A percentile compares a stretch with the other conserved stretches of the same genome.
Evolutionary conservation across 2,329 filamentous ascomycete species (phyloP).

Genomic region (Botrytis deweyae): DNA sequence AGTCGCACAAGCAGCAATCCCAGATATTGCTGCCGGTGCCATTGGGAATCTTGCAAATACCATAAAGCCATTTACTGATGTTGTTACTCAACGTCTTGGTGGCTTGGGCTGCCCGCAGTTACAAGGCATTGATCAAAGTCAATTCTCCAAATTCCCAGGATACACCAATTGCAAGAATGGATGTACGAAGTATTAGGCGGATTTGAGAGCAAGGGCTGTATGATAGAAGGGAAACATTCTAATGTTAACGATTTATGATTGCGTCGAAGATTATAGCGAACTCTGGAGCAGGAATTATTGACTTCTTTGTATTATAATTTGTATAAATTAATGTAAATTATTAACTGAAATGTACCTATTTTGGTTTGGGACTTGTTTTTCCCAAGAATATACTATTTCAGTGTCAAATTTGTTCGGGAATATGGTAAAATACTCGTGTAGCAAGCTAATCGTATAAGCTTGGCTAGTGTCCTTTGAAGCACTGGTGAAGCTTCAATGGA

Average conservation of each 20-base stretch:
- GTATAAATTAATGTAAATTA: not conserved
- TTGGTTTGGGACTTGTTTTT: not conserved
- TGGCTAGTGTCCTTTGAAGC: not conserved
- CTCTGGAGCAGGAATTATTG: not conserved
- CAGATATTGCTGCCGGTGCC: conserved; percentile 42
- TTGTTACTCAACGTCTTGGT: not conserved
- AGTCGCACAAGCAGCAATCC: conserved; percentile 43
- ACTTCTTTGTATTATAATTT: not conserved
- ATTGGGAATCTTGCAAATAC: not conserved
- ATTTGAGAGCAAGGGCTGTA: not conserved
- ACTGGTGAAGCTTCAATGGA: not conserved
- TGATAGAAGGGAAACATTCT: not conserved
- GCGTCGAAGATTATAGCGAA: not conserved
- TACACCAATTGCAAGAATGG: conserved; percentile 14
- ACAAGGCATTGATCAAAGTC: not conserved
- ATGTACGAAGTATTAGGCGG: not conserved
- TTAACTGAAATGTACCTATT: not conserved
- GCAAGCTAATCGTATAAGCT: too few relatives aligned
- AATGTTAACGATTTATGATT: not conserved
- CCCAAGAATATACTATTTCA: not conserved
- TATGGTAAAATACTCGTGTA: not conserved
- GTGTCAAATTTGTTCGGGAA: not conserved
- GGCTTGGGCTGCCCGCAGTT: conserved; percentile 23
- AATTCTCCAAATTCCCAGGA: conserved; percentile 1
- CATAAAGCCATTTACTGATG: conserved; percentile 5